These are phyloP conservation scores for Plasmopara viticola DNA, from an alignment of 352 stramenopile genomes.

Conservation along the genomic window DNA sequence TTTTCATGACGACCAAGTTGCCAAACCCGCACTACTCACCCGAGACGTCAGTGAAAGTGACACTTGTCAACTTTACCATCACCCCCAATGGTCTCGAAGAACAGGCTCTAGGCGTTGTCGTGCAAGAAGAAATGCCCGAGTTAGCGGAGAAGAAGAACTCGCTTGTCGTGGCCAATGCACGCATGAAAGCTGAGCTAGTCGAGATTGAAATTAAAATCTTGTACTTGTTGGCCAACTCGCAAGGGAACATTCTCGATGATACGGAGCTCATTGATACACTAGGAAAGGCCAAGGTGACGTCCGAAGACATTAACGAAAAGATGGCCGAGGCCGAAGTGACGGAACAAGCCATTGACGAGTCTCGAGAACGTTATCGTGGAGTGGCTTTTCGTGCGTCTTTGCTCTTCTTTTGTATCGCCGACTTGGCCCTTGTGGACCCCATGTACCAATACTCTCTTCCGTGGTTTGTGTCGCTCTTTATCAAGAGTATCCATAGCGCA, in stretches of 20 bases:
- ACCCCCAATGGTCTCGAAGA: conserved; percentile 88
- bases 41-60: conserved; percentile 91
- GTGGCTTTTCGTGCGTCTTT: conserved; percentile 87
- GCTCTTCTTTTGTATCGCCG: conserved; percentile 90
- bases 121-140: conserved; percentile 91
- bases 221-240: conserved; percentile 90
- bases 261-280: conserved; percentile 90
- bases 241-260: conserved; percentile 91
- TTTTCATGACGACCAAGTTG: conserved; percentile 93
- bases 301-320: conserved; percentile 90
- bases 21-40: conserved; percentile 90
- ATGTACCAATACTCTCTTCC: conserved; percentile 94
- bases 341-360: conserved; percentile 89
- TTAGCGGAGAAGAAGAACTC: conserved; percentile 92
- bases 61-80: conserved; percentile 91
- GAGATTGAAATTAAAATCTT: conserved; percentile 93
- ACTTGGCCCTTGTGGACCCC: conserved; percentile 86
- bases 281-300: conserved; percentile 88
- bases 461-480: conserved; percentile 90
- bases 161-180: conserved; percentile 86
- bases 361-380: conserved; percentile 81
- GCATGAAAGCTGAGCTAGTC: conserved; percentile 89
- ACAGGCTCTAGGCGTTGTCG: conserved; percentile 87
- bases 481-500: conserved; percentile 81
- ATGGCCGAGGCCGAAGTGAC: conserved; percentile 90